phyloP scores from a whole-genome alignment of 768 basidiomycete genomes.

The Rhodotorula kratochvilovae region DNA sequence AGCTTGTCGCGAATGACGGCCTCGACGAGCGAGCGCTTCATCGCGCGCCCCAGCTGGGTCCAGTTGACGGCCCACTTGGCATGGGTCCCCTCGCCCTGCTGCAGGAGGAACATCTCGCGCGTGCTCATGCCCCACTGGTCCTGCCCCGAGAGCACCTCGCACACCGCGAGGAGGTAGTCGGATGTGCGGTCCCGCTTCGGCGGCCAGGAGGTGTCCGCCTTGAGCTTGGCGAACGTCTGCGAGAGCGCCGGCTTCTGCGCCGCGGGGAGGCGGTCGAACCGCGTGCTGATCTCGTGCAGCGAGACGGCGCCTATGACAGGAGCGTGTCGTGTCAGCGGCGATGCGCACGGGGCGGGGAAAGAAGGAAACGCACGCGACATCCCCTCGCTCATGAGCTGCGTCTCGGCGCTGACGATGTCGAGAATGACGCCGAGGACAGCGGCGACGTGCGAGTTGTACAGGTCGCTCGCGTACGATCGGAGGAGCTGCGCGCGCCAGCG shows the following conservation, averaged over 20 bases:
- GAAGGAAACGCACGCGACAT: conserved; percentile 13
- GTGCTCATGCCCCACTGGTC: conserved; percentile 26
- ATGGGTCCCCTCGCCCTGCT: conserved; percentile 22
- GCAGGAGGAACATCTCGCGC: conserved; percentile 22
- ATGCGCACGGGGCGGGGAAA: neutral
- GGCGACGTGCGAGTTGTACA: conserved; percentile 60
- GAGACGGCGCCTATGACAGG: conserved; percentile 42
- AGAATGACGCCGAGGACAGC: conserved; percentile 33
- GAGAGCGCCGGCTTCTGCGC: conserved; percentile 21
- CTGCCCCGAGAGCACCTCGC: conserved; percentile 27
- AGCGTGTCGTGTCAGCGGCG: neutral
- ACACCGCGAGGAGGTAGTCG: conserved; percentile 27
- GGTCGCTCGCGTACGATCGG: conserved; percentile 66
- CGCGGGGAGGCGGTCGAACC: conserved; percentile 26
- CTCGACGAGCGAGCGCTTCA: conserved; percentile 69
- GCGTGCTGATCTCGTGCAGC: conserved; percentile 39
- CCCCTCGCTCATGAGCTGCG: conserved; percentile 13
- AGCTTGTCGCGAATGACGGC: conserved; percentile 74
- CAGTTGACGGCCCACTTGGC: conserved; percentile 58
- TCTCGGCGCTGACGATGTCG: conserved; percentile 22
- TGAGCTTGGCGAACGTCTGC: conserved; percentile 20
- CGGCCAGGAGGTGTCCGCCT: conserved; percentile 15
- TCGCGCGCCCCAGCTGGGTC: conserved; percentile 61
- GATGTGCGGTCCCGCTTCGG: conserved; percentile 4
- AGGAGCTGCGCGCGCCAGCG: conserved; percentile 76